These are phyloP conservation scores for Hypoxylon lenormandii DNA, from an alignment of 495 filamentous ascomycete genomes.

Conservation along the genomic window DNA sequence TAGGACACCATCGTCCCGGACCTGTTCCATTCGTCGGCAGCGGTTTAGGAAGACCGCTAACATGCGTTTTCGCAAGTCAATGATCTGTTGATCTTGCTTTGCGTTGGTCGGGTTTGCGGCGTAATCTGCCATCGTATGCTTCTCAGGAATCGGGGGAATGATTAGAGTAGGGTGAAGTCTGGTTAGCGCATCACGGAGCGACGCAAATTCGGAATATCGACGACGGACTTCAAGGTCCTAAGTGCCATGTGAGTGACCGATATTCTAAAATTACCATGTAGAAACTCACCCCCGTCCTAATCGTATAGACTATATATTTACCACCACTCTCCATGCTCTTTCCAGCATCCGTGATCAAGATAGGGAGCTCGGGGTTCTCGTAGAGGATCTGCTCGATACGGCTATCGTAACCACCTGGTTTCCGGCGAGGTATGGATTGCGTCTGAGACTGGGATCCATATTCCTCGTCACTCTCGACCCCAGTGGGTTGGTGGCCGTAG, in stretches of 20 bases:
- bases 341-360: constrained; percentile 90
- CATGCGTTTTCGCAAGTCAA: constrained; percentile 96
- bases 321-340: constrained; percentile 93
- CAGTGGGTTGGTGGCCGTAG: constrained; percentile 49
- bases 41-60: constrained; percentile 92
- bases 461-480: constrained; percentile 57
- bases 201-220: constrained; percentile 97
- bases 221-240: constrained; percentile 95
- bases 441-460: constrained; percentile 72
- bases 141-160: constrained; percentile 96
- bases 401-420: constrained; percentile 89
- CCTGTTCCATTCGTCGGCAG: constrained; percentile 90
- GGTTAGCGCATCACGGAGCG: constrained; percentile 85
- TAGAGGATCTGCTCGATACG: constrained; percentile 96
- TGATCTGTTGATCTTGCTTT: constrained; percentile 95
- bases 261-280: not conserved
- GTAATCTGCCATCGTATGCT: constrained; percentile 98
- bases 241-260: constrained; percentile 35
- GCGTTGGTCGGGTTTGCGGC: constrained; percentile 97
- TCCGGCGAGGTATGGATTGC: constrained; percentile 66
- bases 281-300: constrained; percentile 84
- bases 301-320: constrained; percentile 94
- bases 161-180: constrained; percentile 92
- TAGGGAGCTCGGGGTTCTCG: constrained; percentile 88
- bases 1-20: constrained; percentile 93